Evolutionary conservation across 768 basidiomycete species (phyloP).

Genomic region (Guyanaporus albipodus): DNA sequence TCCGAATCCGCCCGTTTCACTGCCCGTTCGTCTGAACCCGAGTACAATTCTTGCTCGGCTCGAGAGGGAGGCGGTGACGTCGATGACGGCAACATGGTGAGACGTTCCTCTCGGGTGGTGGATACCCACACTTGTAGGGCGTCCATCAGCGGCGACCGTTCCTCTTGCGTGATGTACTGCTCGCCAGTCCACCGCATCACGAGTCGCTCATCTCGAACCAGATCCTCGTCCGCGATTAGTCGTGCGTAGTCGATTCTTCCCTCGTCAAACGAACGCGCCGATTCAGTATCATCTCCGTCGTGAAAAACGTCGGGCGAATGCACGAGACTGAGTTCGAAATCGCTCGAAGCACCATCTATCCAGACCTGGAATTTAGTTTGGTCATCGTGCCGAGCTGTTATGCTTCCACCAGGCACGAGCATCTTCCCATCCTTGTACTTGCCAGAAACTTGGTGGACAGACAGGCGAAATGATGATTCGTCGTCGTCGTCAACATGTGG

Average conservation of each 20-base stretch:
- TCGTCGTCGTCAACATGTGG: constrained; percentile 25
- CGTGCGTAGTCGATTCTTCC: constrained; percentile 59
- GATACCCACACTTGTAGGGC: constrained; percentile 62
- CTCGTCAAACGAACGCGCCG: constrained; percentile 51
- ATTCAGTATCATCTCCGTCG: constrained; percentile 48
- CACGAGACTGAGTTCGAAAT: constrained; percentile 75
- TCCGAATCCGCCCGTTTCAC: constrained; percentile 37
- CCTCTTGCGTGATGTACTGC: constrained; percentile 75
- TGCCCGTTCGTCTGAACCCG: constrained; percentile 23
- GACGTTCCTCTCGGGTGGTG: constrained; percentile 26
- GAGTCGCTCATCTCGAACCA: constrained; percentile 60
- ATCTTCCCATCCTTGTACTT: constrained; percentile 4
- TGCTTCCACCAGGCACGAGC: constrained; percentile 50
- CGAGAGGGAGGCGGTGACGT: constrained; percentile 4
- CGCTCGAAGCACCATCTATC: constrained; percentile 53
- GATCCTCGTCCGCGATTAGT: constrained; percentile 60
- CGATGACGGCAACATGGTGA: constrained; percentile 11
- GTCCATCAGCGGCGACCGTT: constrained; percentile 71
- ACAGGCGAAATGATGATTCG: constrained; percentile 5
- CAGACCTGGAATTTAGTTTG: constrained; percentile 60
- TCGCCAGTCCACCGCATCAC: constrained; percentile 71
- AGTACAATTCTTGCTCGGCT: constrained; percentile 29
- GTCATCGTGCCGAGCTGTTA: constrained; percentile 58
- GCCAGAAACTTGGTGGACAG: constrained; percentile 1
- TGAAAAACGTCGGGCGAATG: constrained; percentile 30